Percentiles rank a stretch among this genome's conserved stretches.
These are phyloP conservation scores for Pythium utonaiense DNA, from an alignment of 352 stramenopile genomes.

Conservation along the genomic window DNA sequence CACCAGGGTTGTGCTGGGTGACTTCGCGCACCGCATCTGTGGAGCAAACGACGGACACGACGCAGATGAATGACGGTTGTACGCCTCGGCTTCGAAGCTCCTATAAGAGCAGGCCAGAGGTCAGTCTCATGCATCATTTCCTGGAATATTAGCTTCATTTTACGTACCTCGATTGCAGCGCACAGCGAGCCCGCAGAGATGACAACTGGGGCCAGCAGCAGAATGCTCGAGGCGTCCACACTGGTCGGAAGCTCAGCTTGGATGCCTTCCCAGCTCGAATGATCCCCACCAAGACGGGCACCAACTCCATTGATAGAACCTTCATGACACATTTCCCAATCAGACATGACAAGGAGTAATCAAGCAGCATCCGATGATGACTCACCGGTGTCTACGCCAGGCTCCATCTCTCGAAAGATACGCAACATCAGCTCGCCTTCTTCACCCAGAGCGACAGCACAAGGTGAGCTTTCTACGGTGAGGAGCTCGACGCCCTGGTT, in stretches of 20 bases:
- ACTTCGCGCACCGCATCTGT: slow-evolving; percentile 9
- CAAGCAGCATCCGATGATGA: too few species aligned
- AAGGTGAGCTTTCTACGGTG: slow-evolving; percentile 9
- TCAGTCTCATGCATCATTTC: too few species aligned
- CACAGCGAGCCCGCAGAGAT: not conserved
- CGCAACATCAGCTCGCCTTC: slow-evolving; percentile 9
- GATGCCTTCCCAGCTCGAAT: too few species aligned
- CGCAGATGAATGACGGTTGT: slow-evolving; percentile 6
- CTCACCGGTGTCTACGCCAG: slow-evolving; percentile 7
- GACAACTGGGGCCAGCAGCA: slow-evolving; percentile 10
- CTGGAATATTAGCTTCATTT: too few species aligned
- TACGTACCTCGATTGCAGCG: slow-evolving; percentile 16
- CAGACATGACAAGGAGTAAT: too few species aligned
- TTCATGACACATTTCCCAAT: too few species aligned
- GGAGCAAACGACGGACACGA: slow-evolving; percentile 17
- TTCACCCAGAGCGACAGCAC: slow-evolving; percentile 8
- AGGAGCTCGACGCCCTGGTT: slow-evolving; percentile 10
- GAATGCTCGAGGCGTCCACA: slow-evolving; percentile 2
- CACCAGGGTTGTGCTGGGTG: slow-evolving; percentile 13
- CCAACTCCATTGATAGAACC: too few species aligned
- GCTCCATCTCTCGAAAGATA: slow-evolving; percentile 21
- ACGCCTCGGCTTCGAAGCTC: slow-evolving; percentile 14
- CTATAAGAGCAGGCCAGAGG: too few species aligned
- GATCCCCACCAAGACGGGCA: too few species aligned
- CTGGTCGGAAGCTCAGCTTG: not conserved